Base-by-base conservation (phyloP, 1,284 basidiomycete species). In the Ustilago loliicola region DNA sequence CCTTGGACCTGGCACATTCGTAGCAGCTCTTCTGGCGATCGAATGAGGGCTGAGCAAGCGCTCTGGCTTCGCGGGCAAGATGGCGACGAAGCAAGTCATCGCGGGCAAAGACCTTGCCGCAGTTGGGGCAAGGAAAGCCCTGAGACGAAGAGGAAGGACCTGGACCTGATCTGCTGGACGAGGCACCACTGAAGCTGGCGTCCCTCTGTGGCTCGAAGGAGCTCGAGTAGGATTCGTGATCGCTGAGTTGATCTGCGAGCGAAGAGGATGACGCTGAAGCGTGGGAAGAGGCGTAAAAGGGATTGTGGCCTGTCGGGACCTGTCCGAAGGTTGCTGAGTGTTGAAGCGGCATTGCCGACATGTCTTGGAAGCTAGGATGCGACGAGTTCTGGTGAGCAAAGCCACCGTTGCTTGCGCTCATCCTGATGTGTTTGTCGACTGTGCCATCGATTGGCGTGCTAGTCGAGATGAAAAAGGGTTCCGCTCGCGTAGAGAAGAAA, bases 21-120 rank as follows among this genome's bases (percentile, higher is more conserved):
- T 78, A 77, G 58, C 82, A 83, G 59, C 73, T 77, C 73, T 83
- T 83, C 40, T 83, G 82, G 21, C 82, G 68, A 53, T 82, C 80
- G 30, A 81, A 72, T 1, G 72, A 71, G 4, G 82, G 82, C 38
- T 82, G 80, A 29, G 80, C 75, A 7, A 72, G 61, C 1, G 82
- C 79, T 45, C 81, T 65, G 7, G 73, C 75, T 42, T 83, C 81
- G 59, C 77, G 64, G 25, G 80, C 77, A 40, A 83, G 62, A 59
- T 83, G 81, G 13, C 81, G 68, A 13, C 79, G 68, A 4, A 83
- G 70, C 25, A 80, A 48, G 29, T 83, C 81, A 23, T 80, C 79
- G 23, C 81, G 68, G 0, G 80, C 78, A 70, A 83, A 83, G 1
- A 45, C 54, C 65, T 83, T 83, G 54, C 75, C 75, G 67, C 81